phyloP scores from a whole-genome alignment of 768 basidiomycete species.

The Tephrocybe sp. region DNA sequence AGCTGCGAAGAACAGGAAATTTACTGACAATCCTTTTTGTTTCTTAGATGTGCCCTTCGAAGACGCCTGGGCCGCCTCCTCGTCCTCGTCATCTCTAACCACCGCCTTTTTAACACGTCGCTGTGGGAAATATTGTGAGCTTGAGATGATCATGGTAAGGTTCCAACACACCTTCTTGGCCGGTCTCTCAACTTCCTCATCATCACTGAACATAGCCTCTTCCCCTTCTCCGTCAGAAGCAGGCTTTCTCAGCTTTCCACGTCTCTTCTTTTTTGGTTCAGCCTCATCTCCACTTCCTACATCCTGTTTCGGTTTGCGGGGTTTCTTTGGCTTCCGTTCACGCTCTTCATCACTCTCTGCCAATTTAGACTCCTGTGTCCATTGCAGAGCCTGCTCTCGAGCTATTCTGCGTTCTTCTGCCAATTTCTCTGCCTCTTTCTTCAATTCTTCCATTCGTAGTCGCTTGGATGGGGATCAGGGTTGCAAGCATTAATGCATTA shows the following conservation, averaged over 20 bases:
- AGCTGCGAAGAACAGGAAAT: neutral
- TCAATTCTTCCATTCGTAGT: conserved; percentile 58
- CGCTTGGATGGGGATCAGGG: conserved; percentile 37
- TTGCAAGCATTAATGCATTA: neutral
- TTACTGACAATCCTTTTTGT: conserved; percentile 73
- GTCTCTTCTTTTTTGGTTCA: conserved; percentile 71
- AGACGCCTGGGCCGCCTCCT: conserved; percentile 36
- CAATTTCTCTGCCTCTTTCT: conserved; percentile 72
- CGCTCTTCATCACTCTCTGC: conserved; percentile 80
- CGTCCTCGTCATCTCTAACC: conserved; percentile 79
- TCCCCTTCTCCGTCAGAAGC: conserved; percentile 57
- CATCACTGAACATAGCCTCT: conserved; percentile 67
- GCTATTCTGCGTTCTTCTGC: conserved; percentile 74
- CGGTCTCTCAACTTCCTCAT: conserved; percentile 63
- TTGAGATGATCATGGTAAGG: conserved; percentile 6
- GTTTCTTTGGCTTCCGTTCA: conserved; percentile 59
- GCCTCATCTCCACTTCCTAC: conserved; percentile 52
- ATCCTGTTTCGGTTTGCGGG: conserved; percentile 50
- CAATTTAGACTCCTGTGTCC: conserved; percentile 60
- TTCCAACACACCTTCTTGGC: conserved; percentile 56
- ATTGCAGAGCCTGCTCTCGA: conserved; percentile 76
- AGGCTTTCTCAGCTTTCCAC: conserved; percentile 64
- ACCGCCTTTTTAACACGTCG: conserved; percentile 67
- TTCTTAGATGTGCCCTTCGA: conserved; percentile 55
- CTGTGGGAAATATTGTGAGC: conserved; percentile 25